These are phyloP conservation scores for Leucocoprinus sp. DNA, from an alignment of 768 basidiomycete genomes.

Conservation along the genomic window DNA sequence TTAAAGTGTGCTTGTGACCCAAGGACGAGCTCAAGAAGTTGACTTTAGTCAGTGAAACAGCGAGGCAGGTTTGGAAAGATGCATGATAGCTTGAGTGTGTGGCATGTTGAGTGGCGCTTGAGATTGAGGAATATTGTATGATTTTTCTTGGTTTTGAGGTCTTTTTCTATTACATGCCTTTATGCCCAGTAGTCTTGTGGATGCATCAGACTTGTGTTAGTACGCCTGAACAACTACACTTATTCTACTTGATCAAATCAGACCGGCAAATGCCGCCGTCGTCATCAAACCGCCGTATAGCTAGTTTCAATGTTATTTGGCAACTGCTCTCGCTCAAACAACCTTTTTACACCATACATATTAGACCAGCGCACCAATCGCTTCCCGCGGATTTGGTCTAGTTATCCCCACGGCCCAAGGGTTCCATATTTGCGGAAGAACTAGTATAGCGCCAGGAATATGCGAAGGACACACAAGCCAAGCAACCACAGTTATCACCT, in stretches of 20 bases:
- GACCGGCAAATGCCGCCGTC: too few relatives aligned
- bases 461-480: neutral
- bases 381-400: neutral
- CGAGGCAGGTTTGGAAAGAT: constrained; percentile 38
- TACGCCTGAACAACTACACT: too few relatives aligned
- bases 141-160: neutral
- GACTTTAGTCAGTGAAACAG: constrained; percentile 32
- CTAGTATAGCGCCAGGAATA: neutral
- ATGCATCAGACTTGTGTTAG: too few relatives aligned
- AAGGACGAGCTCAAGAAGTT: constrained; percentile 46
- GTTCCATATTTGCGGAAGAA: too few relatives aligned
- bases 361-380: neutral
- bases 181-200: too few relatives aligned
- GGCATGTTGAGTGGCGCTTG: neutral
- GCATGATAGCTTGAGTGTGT: constrained; percentile 6
- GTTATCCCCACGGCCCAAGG: neutral
- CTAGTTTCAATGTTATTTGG: too few relatives aligned
- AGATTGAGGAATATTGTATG: too few relatives aligned
- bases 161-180: too few relatives aligned
- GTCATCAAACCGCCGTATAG: too few relatives aligned
- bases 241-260: too few relatives aligned
- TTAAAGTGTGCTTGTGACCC: neutral
- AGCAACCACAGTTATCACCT: neutral
- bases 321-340: too few relatives aligned
- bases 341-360: too few relatives aligned